Percentiles rank a stretch among this genome's conserved stretches.
phyloP scores from a whole-genome alignment of 2,329 filamentous ascomycete species.

The Spiromastix sp. region DNA sequence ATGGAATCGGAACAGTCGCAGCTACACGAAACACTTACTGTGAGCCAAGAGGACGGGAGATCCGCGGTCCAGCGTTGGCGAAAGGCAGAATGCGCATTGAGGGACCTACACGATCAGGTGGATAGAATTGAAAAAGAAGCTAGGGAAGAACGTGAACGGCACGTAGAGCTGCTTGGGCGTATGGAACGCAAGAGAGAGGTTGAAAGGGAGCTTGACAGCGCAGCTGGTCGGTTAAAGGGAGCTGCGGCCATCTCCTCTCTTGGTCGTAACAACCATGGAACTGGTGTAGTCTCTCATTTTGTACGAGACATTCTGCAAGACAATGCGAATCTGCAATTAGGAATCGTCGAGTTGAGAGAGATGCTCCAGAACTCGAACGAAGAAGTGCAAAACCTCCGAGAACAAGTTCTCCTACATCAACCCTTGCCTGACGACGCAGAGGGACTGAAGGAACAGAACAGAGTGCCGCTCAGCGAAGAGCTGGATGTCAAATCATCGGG shows the following conservation, averaged over 20 bases:
- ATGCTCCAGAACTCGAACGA: slow-evolving; percentile 87
- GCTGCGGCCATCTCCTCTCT: slow-evolving; percentile 62
- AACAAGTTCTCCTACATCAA: slow-evolving; percentile 72
- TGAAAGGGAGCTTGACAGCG: slow-evolving; percentile 69
- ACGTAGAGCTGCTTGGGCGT: slow-evolving; percentile 67
- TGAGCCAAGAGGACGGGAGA: slow-evolving; percentile 63
- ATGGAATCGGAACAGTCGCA: slow-evolving; percentile 73
- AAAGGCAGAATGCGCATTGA: slow-evolving; percentile 69
- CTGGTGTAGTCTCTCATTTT: slow-evolving; percentile 81
- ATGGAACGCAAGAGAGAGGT: slow-evolving; percentile 77
- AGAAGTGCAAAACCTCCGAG: slow-evolving; percentile 77
- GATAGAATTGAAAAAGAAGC: slow-evolving; percentile 81
- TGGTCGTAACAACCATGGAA: slow-evolving; percentile 47
- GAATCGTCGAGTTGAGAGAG: slow-evolving; percentile 81
- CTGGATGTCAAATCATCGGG: slow-evolving; percentile 45
- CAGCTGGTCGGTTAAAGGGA: slow-evolving; percentile 70
- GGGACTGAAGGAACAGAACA: slow-evolving; percentile 15
- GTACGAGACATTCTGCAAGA: slow-evolving; percentile 92
- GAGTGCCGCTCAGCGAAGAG: slow-evolving; percentile 59
- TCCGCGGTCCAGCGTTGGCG: slow-evolving; percentile 75
- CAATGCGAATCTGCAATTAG: slow-evolving; percentile 85
- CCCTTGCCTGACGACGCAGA: slow-evolving; percentile 39
- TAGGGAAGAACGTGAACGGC: slow-evolving; percentile 66
- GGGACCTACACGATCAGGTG: slow-evolving; percentile 73
- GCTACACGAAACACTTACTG: slow-evolving; percentile 56